These are phyloP conservation scores for Colletotrichum navitas DNA, from an alignment of 2,329 filamentous ascomycete species.

Conservation along the genomic window DNA sequence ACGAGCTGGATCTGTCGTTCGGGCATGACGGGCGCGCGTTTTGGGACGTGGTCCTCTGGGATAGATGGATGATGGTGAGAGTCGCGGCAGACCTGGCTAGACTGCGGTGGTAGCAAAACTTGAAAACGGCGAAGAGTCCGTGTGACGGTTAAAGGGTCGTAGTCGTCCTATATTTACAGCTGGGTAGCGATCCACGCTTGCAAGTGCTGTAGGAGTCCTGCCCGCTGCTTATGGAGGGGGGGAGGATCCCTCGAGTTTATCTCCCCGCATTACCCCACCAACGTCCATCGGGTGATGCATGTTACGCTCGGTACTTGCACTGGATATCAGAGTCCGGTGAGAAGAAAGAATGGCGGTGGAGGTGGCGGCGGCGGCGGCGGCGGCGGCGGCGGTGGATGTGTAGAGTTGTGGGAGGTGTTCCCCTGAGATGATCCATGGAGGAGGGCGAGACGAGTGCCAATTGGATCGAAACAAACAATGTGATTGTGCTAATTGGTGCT, in stretches of 20 bases:
- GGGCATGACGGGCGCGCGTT: slow-evolving; percentile 29
- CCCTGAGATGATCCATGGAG: not conserved
- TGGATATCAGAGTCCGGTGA: slow-evolving; percentile 25
- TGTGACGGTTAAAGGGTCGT: not conserved
- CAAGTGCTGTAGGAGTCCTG: not conserved
- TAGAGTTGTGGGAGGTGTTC: not conserved
- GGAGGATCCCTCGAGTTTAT: slow-evolving; percentile 26
- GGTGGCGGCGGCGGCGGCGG: not conserved
- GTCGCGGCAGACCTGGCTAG: not conserved
- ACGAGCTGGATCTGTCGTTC: slow-evolving; percentile 51
- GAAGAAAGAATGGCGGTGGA: not conserved
- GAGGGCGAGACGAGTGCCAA: not conserved
- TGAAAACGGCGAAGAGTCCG: fast-evolving
- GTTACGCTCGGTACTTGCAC: slow-evolving; percentile 37
- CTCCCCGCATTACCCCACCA: slow-evolving; percentile 42
- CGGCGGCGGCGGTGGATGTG: not conserved
- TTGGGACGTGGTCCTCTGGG: not conserved
- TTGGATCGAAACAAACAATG: not conserved
- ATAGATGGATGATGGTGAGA: not conserved
- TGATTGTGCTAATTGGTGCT: not conserved
- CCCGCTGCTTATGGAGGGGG: not conserved
- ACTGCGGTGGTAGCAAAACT: not conserved
- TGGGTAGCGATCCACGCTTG: not conserved
- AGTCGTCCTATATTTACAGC: slow-evolving; percentile 8
- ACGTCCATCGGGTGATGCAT: slow-evolving; percentile 34